Evolutionary conservation across 2,329 filamentous ascomycete species (phyloP), one percentile per base, ranked within the genome.

Genomic region (Diaporthe velutina): DNA sequence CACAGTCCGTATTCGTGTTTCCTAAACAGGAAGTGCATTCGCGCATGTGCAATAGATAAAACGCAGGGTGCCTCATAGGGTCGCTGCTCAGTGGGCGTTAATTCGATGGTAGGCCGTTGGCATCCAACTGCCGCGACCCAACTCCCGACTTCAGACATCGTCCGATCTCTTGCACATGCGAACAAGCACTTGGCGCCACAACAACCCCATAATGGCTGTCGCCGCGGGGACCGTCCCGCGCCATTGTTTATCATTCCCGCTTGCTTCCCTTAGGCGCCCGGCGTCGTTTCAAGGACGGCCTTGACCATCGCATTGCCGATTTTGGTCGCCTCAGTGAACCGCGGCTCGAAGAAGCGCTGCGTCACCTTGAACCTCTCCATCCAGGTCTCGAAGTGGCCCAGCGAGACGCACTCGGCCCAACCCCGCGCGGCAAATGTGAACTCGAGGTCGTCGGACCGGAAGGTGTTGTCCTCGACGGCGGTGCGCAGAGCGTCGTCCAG

Each of bases 291-390:
- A 78, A 98, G 85, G 80, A 99, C 97, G 58, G 95, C 97, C 87
- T 93, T 95, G 84, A 99, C 97, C 97, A 99, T 99, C 82, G 96
- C 93, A 82, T 98, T 98, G 3, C 97, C 97, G 50, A 99, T 87
- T 79, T 93, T 92, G 70, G 93, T 95, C 8, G 97, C 97, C 82
- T 97, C 96, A 1, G 92, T 91, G 81, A 99, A 98, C 42, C 96
- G 88, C 2, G 95, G 95, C 82, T 95, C 92, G 83, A 99, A 99
- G 86, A 98, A 99, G 77, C 88, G 87, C 84, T 98, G 96, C 70
- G 97, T 98, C 78, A 91, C 92, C 81, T 97, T 91, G 81, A 99
- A 99, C 74, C 97, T 91, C 86, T 97, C 94, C 78, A 93, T 90
- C 89, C 98, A 99, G 50, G 94, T 94, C 78, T 98, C 94, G 81